These are phyloP conservation scores for Stachybotrys chlorohalonatus DNA, from an alignment of 2,329 filamentous ascomycete genomes.

Conservation along the genomic window DNA sequence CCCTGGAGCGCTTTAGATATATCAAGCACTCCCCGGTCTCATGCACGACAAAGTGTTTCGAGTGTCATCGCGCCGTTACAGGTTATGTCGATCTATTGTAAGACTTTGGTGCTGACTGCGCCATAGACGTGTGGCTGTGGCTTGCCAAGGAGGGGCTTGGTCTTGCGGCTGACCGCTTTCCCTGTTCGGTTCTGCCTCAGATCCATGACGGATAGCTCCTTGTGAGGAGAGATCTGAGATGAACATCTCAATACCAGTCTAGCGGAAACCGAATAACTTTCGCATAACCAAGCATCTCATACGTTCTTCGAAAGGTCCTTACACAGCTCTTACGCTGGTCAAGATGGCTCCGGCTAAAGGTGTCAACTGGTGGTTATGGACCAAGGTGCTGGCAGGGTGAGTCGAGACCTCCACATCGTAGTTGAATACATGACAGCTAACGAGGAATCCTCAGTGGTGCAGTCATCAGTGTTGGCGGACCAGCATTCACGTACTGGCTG, in stretches of 20 bases:
- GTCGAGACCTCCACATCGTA: constrained; percentile 15
- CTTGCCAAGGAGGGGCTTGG: not conserved
- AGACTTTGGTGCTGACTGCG: not conserved
- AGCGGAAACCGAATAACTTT: not conserved
- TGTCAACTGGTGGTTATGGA: constrained; percentile 46
- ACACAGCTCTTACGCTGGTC: not conserved
- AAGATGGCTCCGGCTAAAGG: constrained; percentile 33
- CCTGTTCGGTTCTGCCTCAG: constrained; percentile 7
- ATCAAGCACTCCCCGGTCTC: too few relatives aligned
- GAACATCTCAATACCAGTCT: not conserved
- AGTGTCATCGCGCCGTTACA: too few relatives aligned
- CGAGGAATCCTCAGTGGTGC: constrained; percentile 47
- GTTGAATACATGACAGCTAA: constrained; percentile 1
- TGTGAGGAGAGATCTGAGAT: not conserved
- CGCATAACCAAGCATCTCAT: not conserved
- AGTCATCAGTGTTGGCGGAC: constrained; percentile 70
- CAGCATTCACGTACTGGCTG: constrained; percentile 71
- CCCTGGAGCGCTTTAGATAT: too few relatives aligned
- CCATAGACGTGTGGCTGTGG: not conserved
- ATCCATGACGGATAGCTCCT: constrained; percentile 15
- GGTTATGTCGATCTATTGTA: too few relatives aligned
- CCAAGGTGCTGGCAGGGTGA: constrained; percentile 66
- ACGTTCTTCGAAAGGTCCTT: not conserved
- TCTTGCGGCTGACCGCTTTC: constrained; percentile 12
- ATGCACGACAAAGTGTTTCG: too few relatives aligned